Conservation (phyloP, 2,329 filamentous ascomycete species). For the Aureobasidium pullulans region DNA sequence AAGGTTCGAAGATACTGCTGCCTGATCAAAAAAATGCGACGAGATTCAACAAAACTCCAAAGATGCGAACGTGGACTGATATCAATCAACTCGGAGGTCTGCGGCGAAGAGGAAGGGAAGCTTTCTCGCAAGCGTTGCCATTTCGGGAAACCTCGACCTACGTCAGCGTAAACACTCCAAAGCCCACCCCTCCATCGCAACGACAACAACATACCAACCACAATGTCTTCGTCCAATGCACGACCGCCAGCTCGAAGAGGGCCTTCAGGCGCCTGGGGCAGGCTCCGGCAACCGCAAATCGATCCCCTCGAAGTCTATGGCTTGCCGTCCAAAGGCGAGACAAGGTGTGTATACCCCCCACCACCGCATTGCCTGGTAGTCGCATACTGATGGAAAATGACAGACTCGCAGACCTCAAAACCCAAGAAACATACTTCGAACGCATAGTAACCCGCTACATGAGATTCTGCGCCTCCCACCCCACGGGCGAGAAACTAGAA, state of each 20-base stretch:
- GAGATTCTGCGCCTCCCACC: conserved; percentile 72
- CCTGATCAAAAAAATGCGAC: too few relatives aligned
- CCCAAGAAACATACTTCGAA: conserved; percentile 78
- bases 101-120: background rate
- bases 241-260: conserved; percentile 26
- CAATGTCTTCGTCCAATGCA: conserved; percentile 19
- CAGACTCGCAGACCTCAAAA: conserved; percentile 55
- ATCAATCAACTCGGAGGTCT: background rate
- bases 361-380: too few relatives aligned
- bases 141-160: background rate
- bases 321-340: conserved; percentile 85
- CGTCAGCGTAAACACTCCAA: conserved; percentile 15
- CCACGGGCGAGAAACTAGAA: conserved; percentile 65
- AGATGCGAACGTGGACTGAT: background rate
- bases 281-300: conserved; percentile 64
- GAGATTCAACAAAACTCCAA: background rate
- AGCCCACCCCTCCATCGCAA: conserved; percentile 14
- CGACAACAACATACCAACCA: background rate
- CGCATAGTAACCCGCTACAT: conserved; percentile 85
- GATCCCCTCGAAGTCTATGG: conserved; percentile 78
- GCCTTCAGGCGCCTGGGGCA: conserved; percentile 55
- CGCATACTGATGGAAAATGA: background rate
- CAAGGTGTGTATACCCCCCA: conserved; percentile 50
- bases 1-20: background rate
- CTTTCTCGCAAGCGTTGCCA: conserved; percentile 1